phyloP scores from a whole-genome alignment of 2,329 filamentous ascomycete genomes.

The Cryphonectria radicalis region DNA sequence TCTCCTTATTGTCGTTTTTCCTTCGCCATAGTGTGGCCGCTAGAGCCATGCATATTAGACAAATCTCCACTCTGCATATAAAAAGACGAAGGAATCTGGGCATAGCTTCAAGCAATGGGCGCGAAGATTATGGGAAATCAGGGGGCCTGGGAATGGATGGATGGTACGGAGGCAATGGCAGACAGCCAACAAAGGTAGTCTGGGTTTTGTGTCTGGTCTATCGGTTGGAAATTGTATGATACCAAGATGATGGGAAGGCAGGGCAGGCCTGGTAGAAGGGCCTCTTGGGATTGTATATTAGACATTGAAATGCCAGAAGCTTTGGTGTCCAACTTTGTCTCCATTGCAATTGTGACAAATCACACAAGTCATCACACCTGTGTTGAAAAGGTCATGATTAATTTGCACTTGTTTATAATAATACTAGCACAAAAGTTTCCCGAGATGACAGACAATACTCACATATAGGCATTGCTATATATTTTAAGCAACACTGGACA shows the following conservation, averaged over 20 bases:
- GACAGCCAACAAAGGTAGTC: background rate
- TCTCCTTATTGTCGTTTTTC: background rate
- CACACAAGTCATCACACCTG: too few species aligned
- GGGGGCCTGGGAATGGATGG: background rate
- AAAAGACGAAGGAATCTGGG: conserved; percentile 33
- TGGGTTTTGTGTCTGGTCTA: background rate
- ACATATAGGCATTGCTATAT: background rate
- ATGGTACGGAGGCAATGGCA: background rate
- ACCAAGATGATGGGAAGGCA: conserved; percentile 6
- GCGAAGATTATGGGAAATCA: conserved; percentile 12
- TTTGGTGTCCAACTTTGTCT: background rate
- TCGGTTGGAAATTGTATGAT: background rate
- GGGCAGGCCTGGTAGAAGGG: background rate
- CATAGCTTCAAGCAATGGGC: conserved; percentile 18
- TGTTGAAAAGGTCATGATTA: too few species aligned
- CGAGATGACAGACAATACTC: background rate
- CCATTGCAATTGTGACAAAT: background rate
- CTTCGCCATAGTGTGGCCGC: conserved; percentile 21
- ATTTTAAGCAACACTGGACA: background rate
- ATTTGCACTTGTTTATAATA: background rate
- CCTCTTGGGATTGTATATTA: background rate
- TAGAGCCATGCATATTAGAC: conserved; percentile 43
- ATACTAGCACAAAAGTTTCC: background rate
- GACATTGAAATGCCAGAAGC: conserved; percentile 8
- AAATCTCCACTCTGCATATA: conserved; percentile 56